Percentiles rank a stretch among this genome's conserved stretches.
phyloP scores from a whole-genome alignment of 768 basidiomycete species.

The Calocybe gangraenosa region DNA sequence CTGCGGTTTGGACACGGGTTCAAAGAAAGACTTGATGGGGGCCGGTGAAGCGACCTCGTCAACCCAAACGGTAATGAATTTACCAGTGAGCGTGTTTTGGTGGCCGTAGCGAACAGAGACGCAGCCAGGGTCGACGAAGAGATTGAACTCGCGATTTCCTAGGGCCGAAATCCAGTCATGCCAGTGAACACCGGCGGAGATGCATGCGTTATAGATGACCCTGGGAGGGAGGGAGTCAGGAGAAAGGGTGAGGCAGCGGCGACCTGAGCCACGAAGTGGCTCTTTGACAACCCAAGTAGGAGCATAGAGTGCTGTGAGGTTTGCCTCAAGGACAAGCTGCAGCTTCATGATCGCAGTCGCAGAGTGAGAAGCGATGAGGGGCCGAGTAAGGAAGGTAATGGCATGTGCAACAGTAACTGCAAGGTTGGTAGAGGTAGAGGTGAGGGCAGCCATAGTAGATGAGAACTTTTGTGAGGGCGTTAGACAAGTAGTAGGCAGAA shows the following conservation, averaged over 20 bases:
- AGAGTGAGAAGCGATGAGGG: constrained; percentile 55
- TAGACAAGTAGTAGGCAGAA: constrained; percentile 7
- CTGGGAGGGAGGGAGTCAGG: constrained; percentile 67
- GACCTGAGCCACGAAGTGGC: constrained; percentile 64
- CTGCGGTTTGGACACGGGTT: constrained; percentile 17
- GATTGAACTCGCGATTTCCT: constrained; percentile 69
- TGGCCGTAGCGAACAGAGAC: constrained; percentile 61
- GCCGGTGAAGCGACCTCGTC: constrained; percentile 39
- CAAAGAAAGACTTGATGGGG: constrained; percentile 16
- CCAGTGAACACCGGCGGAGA: constrained; percentile 71
- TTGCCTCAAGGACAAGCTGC: constrained; percentile 67
- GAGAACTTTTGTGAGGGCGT: constrained; percentile 17
- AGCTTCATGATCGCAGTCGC: constrained; percentile 63
- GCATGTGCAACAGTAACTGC: constrained; percentile 69
- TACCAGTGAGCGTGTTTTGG: constrained; percentile 26
- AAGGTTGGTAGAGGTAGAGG: constrained; percentile 42
- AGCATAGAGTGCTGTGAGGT: constrained; percentile 66
- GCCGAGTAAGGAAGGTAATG: constrained; percentile 68
- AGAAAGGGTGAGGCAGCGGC: constrained; percentile 72
- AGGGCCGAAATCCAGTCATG: constrained; percentile 73
- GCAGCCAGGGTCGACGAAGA: constrained; percentile 78
- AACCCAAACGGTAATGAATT: constrained; percentile 65
- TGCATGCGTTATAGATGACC: constrained; percentile 66
- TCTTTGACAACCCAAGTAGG: constrained; percentile 62
- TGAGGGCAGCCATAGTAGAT: constrained; percentile 32